A percentile compares a stretch with the other conserved stretches of the same genome.
These are phyloP conservation scores for Nyssa sinensis DNA, from an alignment of 148 eudicot genomes.

Conservation along the genomic window DNA sequence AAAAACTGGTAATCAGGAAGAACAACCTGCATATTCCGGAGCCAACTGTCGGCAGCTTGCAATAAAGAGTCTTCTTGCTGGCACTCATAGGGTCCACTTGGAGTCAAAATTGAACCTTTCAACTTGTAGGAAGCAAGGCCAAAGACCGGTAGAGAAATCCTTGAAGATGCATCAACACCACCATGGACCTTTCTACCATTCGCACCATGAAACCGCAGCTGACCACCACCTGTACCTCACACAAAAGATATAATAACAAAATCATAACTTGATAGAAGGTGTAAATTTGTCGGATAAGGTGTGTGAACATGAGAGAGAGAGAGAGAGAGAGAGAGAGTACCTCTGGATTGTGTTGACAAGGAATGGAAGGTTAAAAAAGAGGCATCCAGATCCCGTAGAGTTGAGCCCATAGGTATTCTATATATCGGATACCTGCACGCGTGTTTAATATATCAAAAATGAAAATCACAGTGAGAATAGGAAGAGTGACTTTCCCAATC, in stretches of 20 bases:
- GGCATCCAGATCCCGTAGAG: constrained; percentile 61
- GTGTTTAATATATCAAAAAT: neutral
- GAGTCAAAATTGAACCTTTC: constrained; percentile 37
- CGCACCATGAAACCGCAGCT: constrained; percentile 21
- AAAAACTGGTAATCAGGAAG: constrained; percentile 54
- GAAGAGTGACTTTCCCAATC: neutral
- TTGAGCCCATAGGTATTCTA: constrained; percentile 67
- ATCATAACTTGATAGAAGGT: neutral
- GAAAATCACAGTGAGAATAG: neutral
- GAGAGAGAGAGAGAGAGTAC: constrained; percentile 29
- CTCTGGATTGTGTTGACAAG: constrained; percentile 47
- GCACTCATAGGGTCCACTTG: constrained; percentile 33
- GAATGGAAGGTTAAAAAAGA: constrained; percentile 72
- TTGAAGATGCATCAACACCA: constrained; percentile 19
- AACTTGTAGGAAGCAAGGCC: constrained; percentile 56
- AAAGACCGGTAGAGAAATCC: constrained; percentile 43
- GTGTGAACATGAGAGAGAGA: too few relatives aligned
- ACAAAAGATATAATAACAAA: neutral
- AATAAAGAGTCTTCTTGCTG: constrained; percentile 31
- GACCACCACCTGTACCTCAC: constrained; percentile 16
- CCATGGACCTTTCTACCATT: constrained; percentile 21
- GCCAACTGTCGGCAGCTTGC: constrained; percentile 45
- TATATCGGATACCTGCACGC: constrained; percentile 83
- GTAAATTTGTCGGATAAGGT: neutral
- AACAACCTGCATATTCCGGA: constrained; percentile 30